Evolutionary conservation across 495 filamentous ascomycete genomes (phyloP).

Genomic region (Polyplosphaeria fusca): DNA sequence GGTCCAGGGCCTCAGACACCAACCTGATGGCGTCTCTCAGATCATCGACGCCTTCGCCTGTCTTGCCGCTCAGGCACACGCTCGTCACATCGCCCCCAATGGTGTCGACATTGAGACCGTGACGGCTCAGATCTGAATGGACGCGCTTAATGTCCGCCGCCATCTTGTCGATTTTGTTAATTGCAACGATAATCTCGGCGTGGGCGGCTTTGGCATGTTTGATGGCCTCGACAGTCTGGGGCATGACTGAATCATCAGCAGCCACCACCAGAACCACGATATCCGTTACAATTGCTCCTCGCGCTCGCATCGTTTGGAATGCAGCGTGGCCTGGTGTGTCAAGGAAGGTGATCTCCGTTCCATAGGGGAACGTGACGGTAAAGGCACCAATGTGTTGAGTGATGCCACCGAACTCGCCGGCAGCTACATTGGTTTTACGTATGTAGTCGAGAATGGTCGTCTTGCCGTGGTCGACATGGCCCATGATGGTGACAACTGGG

Average conservation of each 20-base stretch:
- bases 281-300: slow-evolving; percentile 93
- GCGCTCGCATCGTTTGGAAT: slow-evolving; percentile 91
- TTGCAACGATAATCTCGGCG: slow-evolving; percentile 96
- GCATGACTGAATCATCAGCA: slow-evolving; percentile 95
- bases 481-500: slow-evolving; percentile 99
- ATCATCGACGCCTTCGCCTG: slow-evolving; percentile 85
- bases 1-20: slow-evolving; percentile 83
- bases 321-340: slow-evolving; percentile 97
- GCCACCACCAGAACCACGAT: slow-evolving; percentile 96
- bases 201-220: slow-evolving; percentile 88
- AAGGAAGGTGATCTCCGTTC: slow-evolving; percentile 90
- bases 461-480: slow-evolving; percentile 98
- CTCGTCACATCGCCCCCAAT: slow-evolving; percentile 93
- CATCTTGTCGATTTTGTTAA: slow-evolving; percentile 94
- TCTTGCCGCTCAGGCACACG: slow-evolving; percentile 87
- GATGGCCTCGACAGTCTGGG: slow-evolving; percentile 94
- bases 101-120: slow-evolving; percentile 90
- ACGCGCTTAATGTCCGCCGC: slow-evolving; percentile 74
- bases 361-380: slow-evolving; percentile 78
- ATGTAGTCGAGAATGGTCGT: slow-evolving; percentile 94
- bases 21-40: slow-evolving; percentile 85
- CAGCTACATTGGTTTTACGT: slow-evolving; percentile 86
- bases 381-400: slow-evolving; percentile 99
- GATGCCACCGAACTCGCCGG: slow-evolving; percentile 91
- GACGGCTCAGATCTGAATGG: slow-evolving; percentile 79